Evolutionary conservation across 495 filamentous ascomycete species (phyloP).

Genomic region (Talaromyces nanjingensis): DNA sequence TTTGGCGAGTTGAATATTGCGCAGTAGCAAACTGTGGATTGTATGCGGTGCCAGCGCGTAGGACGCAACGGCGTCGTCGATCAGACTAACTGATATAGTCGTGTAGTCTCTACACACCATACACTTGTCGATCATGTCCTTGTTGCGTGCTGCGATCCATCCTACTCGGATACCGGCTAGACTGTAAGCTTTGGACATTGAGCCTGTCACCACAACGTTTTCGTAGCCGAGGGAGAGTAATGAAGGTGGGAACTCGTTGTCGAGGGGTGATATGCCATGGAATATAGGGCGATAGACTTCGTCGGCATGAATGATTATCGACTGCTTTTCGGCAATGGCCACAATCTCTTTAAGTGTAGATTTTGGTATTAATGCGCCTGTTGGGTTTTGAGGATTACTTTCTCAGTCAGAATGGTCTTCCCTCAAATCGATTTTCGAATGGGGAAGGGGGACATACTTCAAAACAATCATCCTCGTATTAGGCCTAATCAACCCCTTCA

Average conservation of each 20-base stretch:
- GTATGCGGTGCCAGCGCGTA: constrained; percentile 61
- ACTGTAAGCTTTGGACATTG: constrained; percentile 81
- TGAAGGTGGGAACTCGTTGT: constrained; percentile 57
- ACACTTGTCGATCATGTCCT: constrained; percentile 55
- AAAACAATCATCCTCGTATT: constrained; percentile 72
- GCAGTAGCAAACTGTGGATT: constrained; percentile 56
- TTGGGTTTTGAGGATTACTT: constrained; percentile 89
- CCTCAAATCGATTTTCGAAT: no score
- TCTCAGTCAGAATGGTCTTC: constrained; percentile 10
- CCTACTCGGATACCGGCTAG: constrained; percentile 77
- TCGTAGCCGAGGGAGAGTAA: constrained; percentile 65
- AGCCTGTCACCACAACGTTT: constrained; percentile 67
- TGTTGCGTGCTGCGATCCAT: constrained; percentile 69
- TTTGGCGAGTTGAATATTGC: constrained; percentile 66
- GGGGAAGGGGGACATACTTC: constrained; percentile 35
- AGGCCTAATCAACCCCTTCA: constrained; percentile 58
- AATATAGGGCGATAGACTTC: constrained; percentile 91
- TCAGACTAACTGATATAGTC: constrained; percentile 73
- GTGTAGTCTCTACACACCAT: constrained; percentile 72
- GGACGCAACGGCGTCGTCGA: constrained; percentile 74
- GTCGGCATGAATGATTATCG: constrained; percentile 66
- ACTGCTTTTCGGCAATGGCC: constrained; percentile 51
- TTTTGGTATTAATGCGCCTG: constrained; percentile 62
- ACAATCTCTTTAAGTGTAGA: constrained; percentile 54
- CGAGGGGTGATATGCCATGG: constrained; percentile 57